Evolutionary conservation across 148 eudicot species (phyloP), one percentile per base, ranked within the genome.

Genomic region (Vaccinium macrocarpon): DNA sequence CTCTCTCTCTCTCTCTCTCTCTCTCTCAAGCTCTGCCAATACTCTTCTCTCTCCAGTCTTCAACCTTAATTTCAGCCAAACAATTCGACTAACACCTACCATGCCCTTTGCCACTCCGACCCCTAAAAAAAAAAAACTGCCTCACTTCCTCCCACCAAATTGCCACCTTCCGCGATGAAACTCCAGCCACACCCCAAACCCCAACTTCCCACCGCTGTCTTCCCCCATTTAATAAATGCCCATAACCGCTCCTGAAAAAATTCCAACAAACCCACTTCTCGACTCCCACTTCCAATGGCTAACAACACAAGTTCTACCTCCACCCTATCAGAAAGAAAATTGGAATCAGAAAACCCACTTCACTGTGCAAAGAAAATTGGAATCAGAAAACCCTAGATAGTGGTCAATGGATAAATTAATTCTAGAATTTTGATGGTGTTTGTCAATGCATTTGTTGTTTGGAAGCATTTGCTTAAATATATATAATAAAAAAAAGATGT

Each of bases 81-180:
- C 23, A 38, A 73, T 73, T 73, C 77, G 10, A 38, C 77, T 35
- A 16, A 6, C 49, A 16, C 21, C 74, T 70, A 14, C 15, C 73
- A 61, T 42, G 2, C 46, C 76, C 46, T 38, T 38, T 15, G 16
- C 32, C 13, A 16, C 21, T 6, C 15, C 18, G 21, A 29, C 73
- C 73, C 0, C 3, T 11, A 1, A 29, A 1, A 29, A 56, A 29
- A 29, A 29, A 29, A 29, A 29, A 29, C 32, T 29, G 32, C 16
- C 11, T 10, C 61, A 79, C 35, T 27, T 8, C 83, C n/a, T 62
- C 82, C 79, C 79, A 76, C 38, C 38, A 23, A 13, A 70, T 56
- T 52, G 85, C 74, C 85, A 80, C 83, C 64, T 35, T 59, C 85
- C 83, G 85, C 46, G 64, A 52, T 83, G 74, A 78, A 78, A 82